These are phyloP conservation scores for Trypanosoma mega DNA, from an alignment of 208 protist genomes.

Conservation along the genomic window DNA sequence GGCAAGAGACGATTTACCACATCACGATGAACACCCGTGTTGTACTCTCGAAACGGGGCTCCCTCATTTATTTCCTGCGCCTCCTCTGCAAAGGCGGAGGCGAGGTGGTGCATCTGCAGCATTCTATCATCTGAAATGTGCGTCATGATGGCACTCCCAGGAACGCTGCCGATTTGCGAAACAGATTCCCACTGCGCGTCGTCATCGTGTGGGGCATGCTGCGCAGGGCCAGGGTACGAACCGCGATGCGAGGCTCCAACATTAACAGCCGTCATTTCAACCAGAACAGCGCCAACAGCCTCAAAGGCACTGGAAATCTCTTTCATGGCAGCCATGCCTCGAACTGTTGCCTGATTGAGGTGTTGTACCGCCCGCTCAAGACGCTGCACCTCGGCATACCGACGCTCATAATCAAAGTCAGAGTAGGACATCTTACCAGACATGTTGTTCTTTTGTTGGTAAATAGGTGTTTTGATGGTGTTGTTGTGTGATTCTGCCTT, in stretches of 20 bases:
- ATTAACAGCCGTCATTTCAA: slow-evolving; percentile 46
- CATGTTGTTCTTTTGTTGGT: background rate
- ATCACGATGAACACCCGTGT: slow-evolving; percentile 61
- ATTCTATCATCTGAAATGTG: slow-evolving; percentile 44
- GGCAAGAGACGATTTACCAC: slow-evolving; percentile 52
- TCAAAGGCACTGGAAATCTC: slow-evolving; percentile 59
- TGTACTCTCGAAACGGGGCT: slow-evolving; percentile 52
- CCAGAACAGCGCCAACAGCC: slow-evolving; percentile 55
- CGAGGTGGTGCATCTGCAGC: slow-evolving; percentile 42
- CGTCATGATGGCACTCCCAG: slow-evolving; percentile 11
- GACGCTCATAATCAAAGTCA: slow-evolving; percentile 60
- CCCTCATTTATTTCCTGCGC: slow-evolving; percentile 55
- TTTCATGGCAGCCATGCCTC: slow-evolving; percentile 71
- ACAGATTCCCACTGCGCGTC: background rate
- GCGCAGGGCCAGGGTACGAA: background rate
- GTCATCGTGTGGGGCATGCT: background rate
- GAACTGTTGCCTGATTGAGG: slow-evolving; percentile 45
- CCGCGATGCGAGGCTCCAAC: background rate
- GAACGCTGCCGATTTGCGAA: background rate
- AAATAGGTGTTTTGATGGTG: background rate
- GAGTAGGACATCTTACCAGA: slow-evolving; percentile 33
- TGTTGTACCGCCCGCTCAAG: slow-evolving; percentile 42
- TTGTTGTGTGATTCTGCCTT: background rate
- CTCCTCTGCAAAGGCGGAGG: slow-evolving; percentile 52
- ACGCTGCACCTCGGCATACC: slow-evolving; percentile 38